These are phyloP conservation scores for Lasiodiplodia sp. DNA, from an alignment of 2,329 filamentous ascomycete genomes.

Conservation along the genomic window DNA sequence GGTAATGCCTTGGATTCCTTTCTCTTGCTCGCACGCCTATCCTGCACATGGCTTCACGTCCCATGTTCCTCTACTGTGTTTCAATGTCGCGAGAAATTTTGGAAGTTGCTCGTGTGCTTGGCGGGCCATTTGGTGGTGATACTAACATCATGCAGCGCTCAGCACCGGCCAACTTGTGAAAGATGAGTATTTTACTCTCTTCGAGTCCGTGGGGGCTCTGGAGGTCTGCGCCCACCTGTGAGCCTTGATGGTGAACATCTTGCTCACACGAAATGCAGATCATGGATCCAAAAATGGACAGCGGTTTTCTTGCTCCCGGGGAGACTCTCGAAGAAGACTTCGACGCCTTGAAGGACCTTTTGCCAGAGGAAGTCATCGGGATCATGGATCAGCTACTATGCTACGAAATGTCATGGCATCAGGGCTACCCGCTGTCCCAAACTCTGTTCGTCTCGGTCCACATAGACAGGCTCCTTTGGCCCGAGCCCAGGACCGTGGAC, in stretches of 20 bases:
- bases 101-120: not conserved
- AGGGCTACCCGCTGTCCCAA: constrained; percentile 93
- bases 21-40: not conserved
- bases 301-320: constrained; percentile 78
- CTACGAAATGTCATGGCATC: constrained; percentile 97
- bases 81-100: constrained; percentile 27
- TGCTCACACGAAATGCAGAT: constrained; percentile 66
- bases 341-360: constrained; percentile 71
- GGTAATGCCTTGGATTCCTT: constrained; percentile 32
- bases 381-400: constrained; percentile 94
- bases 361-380: constrained; percentile 83
- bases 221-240: constrained; percentile 58
- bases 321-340: constrained; percentile 87
- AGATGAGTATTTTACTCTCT: constrained; percentile 92
- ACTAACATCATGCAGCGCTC: constrained; percentile 64
- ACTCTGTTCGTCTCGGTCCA: constrained; percentile 94
- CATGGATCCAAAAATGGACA: constrained; percentile 99
- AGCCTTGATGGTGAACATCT: not conserved
- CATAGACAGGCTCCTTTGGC: constrained; percentile 81
- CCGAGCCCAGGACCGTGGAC: constrained; percentile 68
- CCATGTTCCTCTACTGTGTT: constrained; percentile 24
- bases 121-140: not conserved
- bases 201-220: constrained; percentile 88
- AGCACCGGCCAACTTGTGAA: constrained; percentile 85
- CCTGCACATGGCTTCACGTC: not conserved